Conservation (phyloP, 805 yeast genomes). For the Sungouiella thailandica region DNA sequence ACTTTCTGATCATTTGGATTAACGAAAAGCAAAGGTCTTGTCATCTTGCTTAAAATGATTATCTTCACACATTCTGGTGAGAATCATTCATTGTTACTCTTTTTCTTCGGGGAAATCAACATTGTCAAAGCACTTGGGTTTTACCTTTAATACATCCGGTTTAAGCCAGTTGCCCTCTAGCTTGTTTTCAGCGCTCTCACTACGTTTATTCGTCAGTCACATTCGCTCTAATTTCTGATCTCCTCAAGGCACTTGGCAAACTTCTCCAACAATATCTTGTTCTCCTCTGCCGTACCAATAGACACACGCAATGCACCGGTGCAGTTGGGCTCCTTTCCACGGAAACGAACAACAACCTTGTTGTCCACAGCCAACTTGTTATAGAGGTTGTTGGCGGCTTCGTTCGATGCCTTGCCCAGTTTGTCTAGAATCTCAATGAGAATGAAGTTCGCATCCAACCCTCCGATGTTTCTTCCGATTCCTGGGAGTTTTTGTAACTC, state of each 20-base stretch:
- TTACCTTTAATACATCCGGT: no score
- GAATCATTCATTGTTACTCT: no score
- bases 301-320: slow-evolving; percentile 83
- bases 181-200: no score
- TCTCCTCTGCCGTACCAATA: slow-evolving; percentile 79
- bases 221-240: slow-evolving; percentile 8
- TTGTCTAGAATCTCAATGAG: slow-evolving; percentile 65
- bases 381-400: slow-evolving; percentile 63
- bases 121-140: no score
- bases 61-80: no score
- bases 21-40: no score
- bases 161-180: no score
- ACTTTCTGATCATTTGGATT: no score
- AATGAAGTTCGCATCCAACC: slow-evolving; percentile 80
- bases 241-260: slow-evolving; percentile 28
- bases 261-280: slow-evolving; percentile 48
- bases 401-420: slow-evolving; percentile 61
- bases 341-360: slow-evolving; percentile 80
- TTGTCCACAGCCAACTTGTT: slow-evolving; percentile 63
- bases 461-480: slow-evolving; percentile 75
- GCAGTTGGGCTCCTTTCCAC: slow-evolving; percentile 91
- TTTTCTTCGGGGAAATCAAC: no score
- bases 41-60: no score
- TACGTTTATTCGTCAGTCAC: no score
- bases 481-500: slow-evolving; percentile 54